Evolutionary conservation across 2,329 filamentous ascomycete genomes (phyloP).

Genomic region (Claviceps sorghi): DNA sequence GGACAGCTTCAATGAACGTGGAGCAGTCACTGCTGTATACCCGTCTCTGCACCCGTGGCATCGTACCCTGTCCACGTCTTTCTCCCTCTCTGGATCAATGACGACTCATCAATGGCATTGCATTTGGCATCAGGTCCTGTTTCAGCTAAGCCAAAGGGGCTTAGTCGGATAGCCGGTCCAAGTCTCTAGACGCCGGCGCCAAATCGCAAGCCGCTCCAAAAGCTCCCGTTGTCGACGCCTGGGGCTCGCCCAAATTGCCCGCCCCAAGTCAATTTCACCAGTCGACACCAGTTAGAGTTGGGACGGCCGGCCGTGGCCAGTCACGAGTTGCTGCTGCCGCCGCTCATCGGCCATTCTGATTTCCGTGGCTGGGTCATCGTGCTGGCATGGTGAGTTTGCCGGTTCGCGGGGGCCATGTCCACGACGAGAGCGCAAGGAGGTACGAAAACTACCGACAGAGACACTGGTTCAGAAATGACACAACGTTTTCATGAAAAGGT

Average conservation of each 20-base stretch:
- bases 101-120: neutral
- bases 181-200: neutral
- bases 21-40: neutral
- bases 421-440: neutral
- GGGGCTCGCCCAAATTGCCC: neutral
- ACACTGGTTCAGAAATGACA: no score
- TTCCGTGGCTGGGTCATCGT: neutral
- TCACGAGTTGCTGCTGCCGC: neutral
- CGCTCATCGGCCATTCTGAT: neutral
- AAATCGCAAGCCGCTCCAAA: neutral
- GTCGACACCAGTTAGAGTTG: no score
- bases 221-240: conserved; percentile 4
- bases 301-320: neutral
- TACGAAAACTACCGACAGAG: no score
- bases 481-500: no score
- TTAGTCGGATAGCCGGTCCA: neutral
- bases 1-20: neutral
- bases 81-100: neutral
- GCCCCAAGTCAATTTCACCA: neutral
- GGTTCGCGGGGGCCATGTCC: neutral
- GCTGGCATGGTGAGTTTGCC: no score
- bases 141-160: conserved; percentile 3
- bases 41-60: neutral
- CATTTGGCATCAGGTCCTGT: neutral
- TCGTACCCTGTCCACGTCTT: neutral